Percentiles rank a stretch among this genome's conserved stretches.
phyloP scores from a whole-genome alignment of 179 eudicot species.

The Spergularia azorica region DNA sequence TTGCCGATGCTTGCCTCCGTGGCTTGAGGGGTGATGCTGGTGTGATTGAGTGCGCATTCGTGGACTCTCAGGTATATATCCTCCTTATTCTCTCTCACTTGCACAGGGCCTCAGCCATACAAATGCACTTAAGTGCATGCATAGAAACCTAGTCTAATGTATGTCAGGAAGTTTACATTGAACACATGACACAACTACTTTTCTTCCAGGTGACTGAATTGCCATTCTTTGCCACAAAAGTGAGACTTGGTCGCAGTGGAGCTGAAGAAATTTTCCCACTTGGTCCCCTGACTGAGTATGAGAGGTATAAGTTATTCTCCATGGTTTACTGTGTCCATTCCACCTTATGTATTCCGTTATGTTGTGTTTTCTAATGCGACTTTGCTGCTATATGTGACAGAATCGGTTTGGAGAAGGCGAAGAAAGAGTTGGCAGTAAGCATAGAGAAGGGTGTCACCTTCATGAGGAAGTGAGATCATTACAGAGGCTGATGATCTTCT shows the following conservation, averaged over 20 bases:
- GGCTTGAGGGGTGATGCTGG: slow-evolving; percentile 92
- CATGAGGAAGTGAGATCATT: slow-evolving; percentile 49
- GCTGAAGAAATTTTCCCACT: slow-evolving; percentile 81
- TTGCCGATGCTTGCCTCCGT: slow-evolving; percentile 88
- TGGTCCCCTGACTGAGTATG: slow-evolving; percentile 78
- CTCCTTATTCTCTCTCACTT: background rate
- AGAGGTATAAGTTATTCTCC: slow-evolving; percentile 47
- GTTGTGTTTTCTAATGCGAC: background rate
- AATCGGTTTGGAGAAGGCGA: slow-evolving; percentile 80
- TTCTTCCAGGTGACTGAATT: slow-evolving; percentile 79
- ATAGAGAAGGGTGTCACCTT: slow-evolving; percentile 84
- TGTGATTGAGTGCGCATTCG: slow-evolving; percentile 76
- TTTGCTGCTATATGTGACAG: slow-evolving; percentile 29
- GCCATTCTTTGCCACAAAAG: slow-evolving; percentile 88
- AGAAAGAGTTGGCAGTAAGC: slow-evolving; percentile 74
- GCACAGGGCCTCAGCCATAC: background rate
- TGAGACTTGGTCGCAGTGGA: slow-evolving; percentile 74
- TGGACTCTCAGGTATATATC: slow-evolving; percentile 41
- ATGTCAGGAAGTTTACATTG: background rate
- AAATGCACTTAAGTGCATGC: too few species aligned
- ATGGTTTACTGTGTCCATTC: too few species aligned
- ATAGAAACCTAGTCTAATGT: too few species aligned
- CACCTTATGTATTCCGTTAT: background rate
- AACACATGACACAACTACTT: background rate
- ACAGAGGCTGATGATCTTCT: background rate